Conservation (phyloP, 2,329 filamentous ascomycete species). For the Scytalidium sp. region DNA sequence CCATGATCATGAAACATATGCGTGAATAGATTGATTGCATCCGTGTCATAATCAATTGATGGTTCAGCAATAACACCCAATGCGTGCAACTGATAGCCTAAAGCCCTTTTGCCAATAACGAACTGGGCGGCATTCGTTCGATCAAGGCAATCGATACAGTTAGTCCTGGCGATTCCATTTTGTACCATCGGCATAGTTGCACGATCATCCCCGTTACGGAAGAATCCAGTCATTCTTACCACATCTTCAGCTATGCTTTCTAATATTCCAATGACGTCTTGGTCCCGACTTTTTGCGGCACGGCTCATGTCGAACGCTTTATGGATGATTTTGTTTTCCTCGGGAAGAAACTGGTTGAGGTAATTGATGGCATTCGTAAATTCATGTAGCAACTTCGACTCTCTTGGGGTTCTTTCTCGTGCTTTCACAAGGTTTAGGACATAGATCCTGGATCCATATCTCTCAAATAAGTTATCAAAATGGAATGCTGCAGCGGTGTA, state of each 20-base stretch:
- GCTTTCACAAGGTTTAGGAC: constrained; percentile 89
- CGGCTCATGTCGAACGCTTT: constrained; percentile 98
- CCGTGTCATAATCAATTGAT: constrained; percentile 86
- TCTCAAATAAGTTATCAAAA: constrained; percentile 90
- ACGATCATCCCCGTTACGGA: constrained; percentile 80
- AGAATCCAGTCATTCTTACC: constrained; percentile 83
- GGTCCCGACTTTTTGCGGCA: constrained; percentile 85
- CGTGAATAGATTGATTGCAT: constrained; percentile 93
- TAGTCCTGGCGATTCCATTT: constrained; percentile 90
- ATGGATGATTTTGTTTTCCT: constrained; percentile 82
- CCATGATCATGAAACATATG: constrained; percentile 99
- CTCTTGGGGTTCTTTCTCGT: constrained; percentile 81
- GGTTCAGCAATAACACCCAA: constrained; percentile 81
- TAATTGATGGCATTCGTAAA: constrained; percentile 87
- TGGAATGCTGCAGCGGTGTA: constrained; percentile 90
- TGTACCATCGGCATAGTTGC: constrained; percentile 69
- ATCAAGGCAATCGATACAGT: constrained; percentile 97
- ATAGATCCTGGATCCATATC: constrained; percentile 91
- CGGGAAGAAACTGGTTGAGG: constrained; percentile 88
- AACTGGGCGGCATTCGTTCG: constrained; percentile 97
- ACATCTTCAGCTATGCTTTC: constrained; percentile 89
- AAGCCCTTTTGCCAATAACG: constrained; percentile 90
- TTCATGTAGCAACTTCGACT: constrained; percentile 85
- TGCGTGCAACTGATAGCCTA: constrained; percentile 89
- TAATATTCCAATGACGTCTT: constrained; percentile 90